Evolutionary conservation across 2,329 filamentous ascomycete genomes (phyloP).

Genomic region (Taxawa tesnikishii): DNA sequence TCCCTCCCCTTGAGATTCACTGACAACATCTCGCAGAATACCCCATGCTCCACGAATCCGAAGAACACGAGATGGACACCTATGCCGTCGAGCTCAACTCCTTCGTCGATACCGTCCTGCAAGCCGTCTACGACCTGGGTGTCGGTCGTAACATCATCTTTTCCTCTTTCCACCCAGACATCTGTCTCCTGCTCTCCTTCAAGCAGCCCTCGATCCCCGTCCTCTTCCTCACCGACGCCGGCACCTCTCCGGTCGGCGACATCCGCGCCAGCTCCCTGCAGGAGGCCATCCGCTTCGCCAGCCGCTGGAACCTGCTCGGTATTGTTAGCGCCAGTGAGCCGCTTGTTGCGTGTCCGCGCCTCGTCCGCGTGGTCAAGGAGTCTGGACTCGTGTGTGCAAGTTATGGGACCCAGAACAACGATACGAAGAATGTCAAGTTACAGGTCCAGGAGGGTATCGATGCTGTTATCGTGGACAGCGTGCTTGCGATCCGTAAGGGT

Average conservation of each 20-base stretch:
- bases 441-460: conserved; percentile 96
- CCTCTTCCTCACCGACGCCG: conserved; percentile 85
- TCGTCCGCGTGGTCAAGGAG: conserved; percentile 90
- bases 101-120: conserved; percentile 87
- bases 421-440: conserved; percentile 69
- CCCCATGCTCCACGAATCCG: conserved; percentile 90
- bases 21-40: conserved; percentile 48
- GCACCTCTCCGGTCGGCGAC: conserved; percentile 69
- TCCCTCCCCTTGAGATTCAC: conserved; percentile 6
- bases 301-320: conserved; percentile 85
- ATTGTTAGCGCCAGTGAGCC: conserved; percentile 84
- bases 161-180: conserved; percentile 93
- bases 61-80: conserved; percentile 92
- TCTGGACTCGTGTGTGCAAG: conserved; percentile 87
- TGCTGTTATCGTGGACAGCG: conserved; percentile 92
- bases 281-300: conserved; percentile 89
- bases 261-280: conserved; percentile 84
- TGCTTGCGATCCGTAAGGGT: conserved; percentile 83
- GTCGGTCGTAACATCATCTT: conserved; percentile 87
- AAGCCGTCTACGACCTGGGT: conserved; percentile 78
- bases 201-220: conserved; percentile 97
- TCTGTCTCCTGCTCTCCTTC: conserved; percentile 86
- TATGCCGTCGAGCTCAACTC: conserved; percentile 93
- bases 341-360: conserved; percentile 73
- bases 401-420: conserved; percentile 86